Conservation (phyloP, 345 rosid genomes). For the Melaleuca quinquenervia region DNA sequence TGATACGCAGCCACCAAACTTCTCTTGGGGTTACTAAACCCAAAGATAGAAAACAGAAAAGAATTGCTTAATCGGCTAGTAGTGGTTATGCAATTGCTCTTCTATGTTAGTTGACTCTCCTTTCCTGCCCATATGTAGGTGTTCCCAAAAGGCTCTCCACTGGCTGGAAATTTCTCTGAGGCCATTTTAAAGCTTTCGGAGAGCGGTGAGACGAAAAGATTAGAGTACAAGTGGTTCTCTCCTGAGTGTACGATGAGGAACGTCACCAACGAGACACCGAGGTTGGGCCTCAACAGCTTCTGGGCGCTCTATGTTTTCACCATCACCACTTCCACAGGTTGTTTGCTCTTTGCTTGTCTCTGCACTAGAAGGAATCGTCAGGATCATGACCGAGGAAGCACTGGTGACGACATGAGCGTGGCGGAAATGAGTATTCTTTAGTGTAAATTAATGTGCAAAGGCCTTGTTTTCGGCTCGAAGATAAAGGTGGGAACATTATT, state of each 20-base stretch:
- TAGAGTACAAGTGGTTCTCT: slow-evolving; percentile 23
- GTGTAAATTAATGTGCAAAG: no score
- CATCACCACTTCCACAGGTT: slow-evolving; percentile 18
- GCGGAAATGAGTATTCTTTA: not conserved
- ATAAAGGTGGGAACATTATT: no score
- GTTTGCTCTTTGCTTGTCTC: slow-evolving; percentile 9
- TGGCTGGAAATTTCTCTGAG: slow-evolving; percentile 24
- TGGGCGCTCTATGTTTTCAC: slow-evolving; percentile 23
- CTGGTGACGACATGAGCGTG: not conserved
- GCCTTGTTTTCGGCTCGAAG: no score
- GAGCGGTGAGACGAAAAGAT: slow-evolving; percentile 2
- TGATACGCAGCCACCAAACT: not conserved
- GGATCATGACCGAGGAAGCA: not conserved
- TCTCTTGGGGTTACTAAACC: not conserved
- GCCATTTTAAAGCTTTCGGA: slow-evolving; percentile 24
- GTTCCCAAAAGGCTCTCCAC: slow-evolving; percentile 36
- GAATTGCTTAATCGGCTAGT: not conserved
- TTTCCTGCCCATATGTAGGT: slow-evolving; percentile 3
- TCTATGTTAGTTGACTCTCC: not conserved
- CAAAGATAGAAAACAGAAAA: not conserved
- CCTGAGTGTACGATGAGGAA: slow-evolving; percentile 5
- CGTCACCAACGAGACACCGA: not conserved
- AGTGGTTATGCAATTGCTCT: not conserved
- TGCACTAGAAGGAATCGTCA: not conserved
- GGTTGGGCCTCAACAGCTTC: slow-evolving; percentile 23